Evolutionary conservation across 1,284 basidiomycete genomes (phyloP), one percentile per base, ranked within the genome.

Genomic region (Agaricales sp.): DNA sequence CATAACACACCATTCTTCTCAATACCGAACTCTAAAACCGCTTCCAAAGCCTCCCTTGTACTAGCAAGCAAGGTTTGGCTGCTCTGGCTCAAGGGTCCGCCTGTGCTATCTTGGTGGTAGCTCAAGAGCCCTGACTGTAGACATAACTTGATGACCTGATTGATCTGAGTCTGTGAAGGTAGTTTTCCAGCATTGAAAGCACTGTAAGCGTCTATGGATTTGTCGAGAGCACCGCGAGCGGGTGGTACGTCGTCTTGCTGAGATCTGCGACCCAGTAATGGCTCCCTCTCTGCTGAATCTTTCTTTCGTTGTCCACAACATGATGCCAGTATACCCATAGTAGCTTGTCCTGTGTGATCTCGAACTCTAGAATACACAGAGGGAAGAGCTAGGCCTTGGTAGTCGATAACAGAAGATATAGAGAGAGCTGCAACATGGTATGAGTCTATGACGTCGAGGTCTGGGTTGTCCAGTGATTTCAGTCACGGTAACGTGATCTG

Each of bases 1-100:
- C 23, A 14, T 22, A n/a, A 54, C 67, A 45, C 50, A 75, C 75
- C 63, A 52, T 77, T 78, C 56, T 76, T 76, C 55, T 76, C 73
- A 53, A 67, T 55, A 0, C 72, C 71, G 52, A 74, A 60, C 35
- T 66, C 62, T 24, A 72, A 50, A 2, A 67, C 4, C 8, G 68
- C 62, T 51, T 74, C 62, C 2, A 74, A 25, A 2, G 70, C 52
- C 26, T 66, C 59, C 38, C 63, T 56, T 14, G 65, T 49, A 53
- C 67, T 64, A 3, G 50, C 43, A 2, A 74, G 43, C 1, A 73
- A 60, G 41, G 61, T 58, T 47, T 52, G 52, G 11, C 68, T 67
- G n/a, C 61, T 55, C 18, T 57, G 52, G 50, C 66, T 69, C 47
- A 65, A 51, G 1, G 62, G 57, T 4, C 66, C 67, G 47, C 23